Base-by-base conservation (phyloP, 306 rosid species). In the Cicer yamashitae region DNA sequence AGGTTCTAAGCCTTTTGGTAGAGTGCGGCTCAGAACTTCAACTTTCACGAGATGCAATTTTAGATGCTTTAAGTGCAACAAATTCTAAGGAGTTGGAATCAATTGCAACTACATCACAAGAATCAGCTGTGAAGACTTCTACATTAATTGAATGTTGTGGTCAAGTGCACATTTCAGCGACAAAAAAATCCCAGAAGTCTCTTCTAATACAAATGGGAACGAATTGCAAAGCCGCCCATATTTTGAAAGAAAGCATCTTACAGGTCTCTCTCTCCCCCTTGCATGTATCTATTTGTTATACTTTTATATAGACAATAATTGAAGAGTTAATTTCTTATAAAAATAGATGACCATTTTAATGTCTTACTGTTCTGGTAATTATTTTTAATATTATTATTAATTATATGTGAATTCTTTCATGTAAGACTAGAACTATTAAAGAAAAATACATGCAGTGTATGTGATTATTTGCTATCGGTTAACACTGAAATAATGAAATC, bases 201-300 rank as follows among this genome's bases (percentile, higher is more conserved):
- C 71, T 81, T 48, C 9, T 75, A 12, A 60, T 81, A 30, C 67
- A 61, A 17, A 69, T 81, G 56, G 84, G 84, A 69, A 59, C 5
- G 66, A 59, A 11, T 15, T 12, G 54, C 59, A 50, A 41, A 40
- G 40, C 17, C 71, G 3, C 65, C 6, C 0, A 17, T 43, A 25
- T 20, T 58, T 43, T 74, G 13, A 67, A 15, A 15, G 67, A 75
- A 58, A 15, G 1, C 22, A 58, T 81, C 25, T 81, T 34, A 43
- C 52, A 81, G 77, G 80, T 74, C 30, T 39, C 17, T 8, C 18
- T 17, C 57, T 25, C 8, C 22, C 25, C n/a, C 67, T 71, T 47
- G 63, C 12, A 34, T 70, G 41, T 67, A 12, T 67, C 18, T 22
- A 22, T 2, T 44, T 20, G 10, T 67, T 11, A 10, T 67, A 2